Percentiles rank a stretch among this genome's conserved stretches.
phyloP scores from a whole-genome alignment of 805 yeast genomes.

The Kuraishia cidri region DNA sequence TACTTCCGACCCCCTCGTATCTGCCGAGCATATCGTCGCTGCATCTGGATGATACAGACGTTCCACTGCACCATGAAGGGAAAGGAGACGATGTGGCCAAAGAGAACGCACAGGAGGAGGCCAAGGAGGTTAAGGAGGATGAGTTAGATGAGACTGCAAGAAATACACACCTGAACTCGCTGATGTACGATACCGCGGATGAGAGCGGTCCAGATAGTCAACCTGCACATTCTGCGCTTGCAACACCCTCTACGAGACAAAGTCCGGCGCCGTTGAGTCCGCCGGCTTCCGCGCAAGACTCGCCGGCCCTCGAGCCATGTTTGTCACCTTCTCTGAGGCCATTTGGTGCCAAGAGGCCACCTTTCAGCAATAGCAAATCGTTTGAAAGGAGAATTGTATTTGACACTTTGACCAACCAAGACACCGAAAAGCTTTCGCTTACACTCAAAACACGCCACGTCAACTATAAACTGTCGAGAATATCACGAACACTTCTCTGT shows the following conservation, averaged over 20 bases:
- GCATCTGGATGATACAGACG: too few relatives aligned
- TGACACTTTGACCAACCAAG: slow-evolving; percentile 29
- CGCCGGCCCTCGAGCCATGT: too few relatives aligned
- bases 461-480: slow-evolving; percentile 22
- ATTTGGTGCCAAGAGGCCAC: background rate
- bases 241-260: too few relatives aligned
- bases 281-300: too few relatives aligned
- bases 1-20: slow-evolving; percentile 1
- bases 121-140: slow-evolving; percentile 11
- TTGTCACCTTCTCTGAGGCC: slow-evolving; percentile 2
- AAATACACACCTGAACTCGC: slow-evolving; percentile 18
- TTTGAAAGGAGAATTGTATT: slow-evolving; percentile 26
- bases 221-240: too few relatives aligned
- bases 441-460: slow-evolving; percentile 28
- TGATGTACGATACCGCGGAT: slow-evolving; percentile 14
- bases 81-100: too few relatives aligned
- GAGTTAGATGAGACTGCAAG: slow-evolving; percentile 15
- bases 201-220: too few relatives aligned
- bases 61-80: too few relatives aligned
- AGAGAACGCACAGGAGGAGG: too few relatives aligned
- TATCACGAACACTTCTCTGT: slow-evolving; percentile 31
- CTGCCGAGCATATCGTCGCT: slow-evolving; percentile 2
- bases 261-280: too few relatives aligned
- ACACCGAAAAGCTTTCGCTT: slow-evolving; percentile 21
- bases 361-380: slow-evolving; percentile 3